These are phyloP conservation scores for Talaromyces marneffei DNA, from an alignment of 2,329 filamentous ascomycete species.

Conservation along the genomic window DNA sequence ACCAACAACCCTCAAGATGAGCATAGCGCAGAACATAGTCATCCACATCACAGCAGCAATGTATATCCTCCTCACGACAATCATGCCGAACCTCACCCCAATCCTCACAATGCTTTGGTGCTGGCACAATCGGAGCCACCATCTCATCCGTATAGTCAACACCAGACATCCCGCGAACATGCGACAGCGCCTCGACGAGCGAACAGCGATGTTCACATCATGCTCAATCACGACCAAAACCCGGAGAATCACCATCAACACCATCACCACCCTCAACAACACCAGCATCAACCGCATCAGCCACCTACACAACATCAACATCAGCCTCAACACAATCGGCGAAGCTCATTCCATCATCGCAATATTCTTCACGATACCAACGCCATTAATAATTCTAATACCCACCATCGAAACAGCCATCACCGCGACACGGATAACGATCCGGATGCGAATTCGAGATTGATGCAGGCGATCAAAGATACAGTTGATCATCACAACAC, in stretches of 20 bases:
- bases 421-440: slow-evolving; percentile 28
- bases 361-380: slow-evolving; percentile 21
- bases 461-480: slow-evolving; percentile 40
- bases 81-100: background rate
- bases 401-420: slow-evolving; percentile 6
- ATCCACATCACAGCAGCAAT: background rate
- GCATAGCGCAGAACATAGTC: background rate
- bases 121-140: slow-evolving; percentile 5
- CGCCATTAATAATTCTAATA: slow-evolving; percentile 18
- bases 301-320: background rate
- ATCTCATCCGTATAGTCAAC: slow-evolving; percentile 15
- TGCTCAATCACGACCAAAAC: slow-evolving; percentile 11
- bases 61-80: background rate
- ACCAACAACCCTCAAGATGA: slow-evolving; percentile 5
- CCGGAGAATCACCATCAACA: slow-evolving; percentile 17
- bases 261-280: slow-evolving; percentile 16
- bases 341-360: slow-evolving; percentile 6
- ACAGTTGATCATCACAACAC: slow-evolving; percentile 26
- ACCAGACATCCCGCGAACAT: slow-evolving; percentile 19
- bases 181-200: slow-evolving; percentile 30
- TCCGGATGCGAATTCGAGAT: slow-evolving; percentile 34
- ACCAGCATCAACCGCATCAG: background rate
- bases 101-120: background rate
- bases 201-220: slow-evolving; percentile 32
- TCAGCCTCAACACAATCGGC: background rate